phyloP scores from a whole-genome alignment of 2,329 filamentous ascomycete genomes.

The Colletotrichum caudatum region DNA sequence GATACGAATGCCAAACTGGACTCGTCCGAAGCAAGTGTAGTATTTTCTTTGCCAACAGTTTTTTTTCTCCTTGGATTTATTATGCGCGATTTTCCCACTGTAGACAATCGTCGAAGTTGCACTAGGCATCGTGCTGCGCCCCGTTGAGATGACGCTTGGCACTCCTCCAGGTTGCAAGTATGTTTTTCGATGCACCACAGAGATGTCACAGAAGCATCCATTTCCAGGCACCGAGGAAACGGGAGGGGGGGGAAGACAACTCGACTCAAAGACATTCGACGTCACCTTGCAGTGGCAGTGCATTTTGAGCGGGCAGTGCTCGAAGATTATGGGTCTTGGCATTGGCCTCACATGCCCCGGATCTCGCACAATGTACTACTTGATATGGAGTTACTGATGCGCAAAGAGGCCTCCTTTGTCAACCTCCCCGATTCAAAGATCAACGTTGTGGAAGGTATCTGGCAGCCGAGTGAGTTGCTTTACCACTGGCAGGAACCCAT shows the following conservation, averaged over 20 bases:
- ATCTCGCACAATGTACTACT: background rate
- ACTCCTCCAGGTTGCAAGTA: background rate
- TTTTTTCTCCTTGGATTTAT: background rate
- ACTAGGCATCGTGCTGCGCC: conserved; percentile 9
- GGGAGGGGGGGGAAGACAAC: no score
- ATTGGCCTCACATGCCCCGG: background rate
- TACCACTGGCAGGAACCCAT: no score
- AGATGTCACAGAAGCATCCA: background rate
- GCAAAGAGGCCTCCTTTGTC: background rate
- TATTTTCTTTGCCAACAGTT: no score
- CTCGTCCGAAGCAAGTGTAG: background rate
- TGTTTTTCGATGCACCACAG: background rate
- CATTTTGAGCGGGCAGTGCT: background rate
- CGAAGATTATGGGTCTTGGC: conserved; percentile 6
- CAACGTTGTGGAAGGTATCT: no score
- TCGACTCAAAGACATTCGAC: background rate
- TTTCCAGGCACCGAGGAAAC: background rate
- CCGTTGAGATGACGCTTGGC: conserved; percentile 5
- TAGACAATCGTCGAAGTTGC: background rate
- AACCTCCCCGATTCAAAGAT: background rate
- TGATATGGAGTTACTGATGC: background rate
- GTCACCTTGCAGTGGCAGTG: conserved; percentile 15
- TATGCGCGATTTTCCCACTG: background rate
- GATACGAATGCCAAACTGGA: background rate
- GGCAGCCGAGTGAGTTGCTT: no score